phyloP scores from a whole-genome alignment of 2,329 filamentous ascomycete genomes.

The Annulohypoxylon truncatum region DNA sequence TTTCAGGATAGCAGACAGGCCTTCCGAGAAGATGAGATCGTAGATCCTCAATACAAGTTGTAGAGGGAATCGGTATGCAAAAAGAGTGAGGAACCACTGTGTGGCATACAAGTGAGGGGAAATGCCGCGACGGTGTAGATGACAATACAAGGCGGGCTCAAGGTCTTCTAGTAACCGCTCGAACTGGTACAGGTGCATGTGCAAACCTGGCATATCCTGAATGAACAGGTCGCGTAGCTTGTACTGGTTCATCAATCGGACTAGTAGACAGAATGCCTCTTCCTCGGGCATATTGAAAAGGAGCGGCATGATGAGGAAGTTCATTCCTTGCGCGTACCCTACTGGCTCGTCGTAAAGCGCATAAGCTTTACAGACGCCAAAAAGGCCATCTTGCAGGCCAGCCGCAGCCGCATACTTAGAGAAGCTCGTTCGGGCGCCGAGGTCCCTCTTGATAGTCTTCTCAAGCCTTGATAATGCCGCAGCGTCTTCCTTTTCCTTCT shows the following conservation, averaged over 20 bases:
- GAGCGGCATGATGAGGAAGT: conserved; percentile 96
- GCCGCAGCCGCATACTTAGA: conserved; percentile 94
- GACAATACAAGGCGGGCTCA: conserved; percentile 94
- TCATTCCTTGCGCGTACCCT: conserved; percentile 98
- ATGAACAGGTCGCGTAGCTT: conserved; percentile 92
- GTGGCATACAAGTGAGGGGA: conserved; percentile 95
- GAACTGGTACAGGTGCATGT: conserved; percentile 94
- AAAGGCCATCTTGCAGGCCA: conserved; percentile 91
- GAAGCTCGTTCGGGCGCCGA: conserved; percentile 93
- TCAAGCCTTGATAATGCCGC: conserved; percentile 83
- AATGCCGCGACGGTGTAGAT: conserved; percentile 88
- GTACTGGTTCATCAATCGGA: conserved; percentile 97
- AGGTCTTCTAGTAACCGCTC: conserved; percentile 93
- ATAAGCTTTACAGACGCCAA: conserved; percentile 97
- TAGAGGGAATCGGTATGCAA: conserved; percentile 95
- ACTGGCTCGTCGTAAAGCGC: conserved; percentile 94
- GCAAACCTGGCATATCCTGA: conserved; percentile 95
- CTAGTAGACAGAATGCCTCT: conserved; percentile 93
- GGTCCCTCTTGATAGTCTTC: conserved; percentile 88
- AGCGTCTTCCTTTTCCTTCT: conserved; percentile 81
- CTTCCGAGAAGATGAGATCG: conserved; percentile 93
- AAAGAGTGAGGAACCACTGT: conserved; percentile 99
- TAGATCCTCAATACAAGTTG: conserved; percentile 97
- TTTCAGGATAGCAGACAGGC: conserved; percentile 90
- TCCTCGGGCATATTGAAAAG: conserved; percentile 99